phyloP scores from a whole-genome alignment of 306 rosid species.

The Heteromeles arbutifolia region DNA sequence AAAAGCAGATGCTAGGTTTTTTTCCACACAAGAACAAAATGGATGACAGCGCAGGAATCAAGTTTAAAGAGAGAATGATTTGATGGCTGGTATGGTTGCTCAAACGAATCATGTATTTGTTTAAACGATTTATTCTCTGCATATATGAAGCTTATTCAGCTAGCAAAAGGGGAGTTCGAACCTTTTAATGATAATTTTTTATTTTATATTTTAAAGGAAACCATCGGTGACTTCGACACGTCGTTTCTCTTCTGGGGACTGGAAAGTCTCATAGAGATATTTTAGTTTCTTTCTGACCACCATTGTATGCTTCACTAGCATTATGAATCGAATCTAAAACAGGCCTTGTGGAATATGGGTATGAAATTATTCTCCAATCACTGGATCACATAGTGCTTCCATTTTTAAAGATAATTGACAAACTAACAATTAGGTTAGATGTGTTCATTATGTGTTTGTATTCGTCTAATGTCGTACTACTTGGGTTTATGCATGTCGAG shows the following conservation, averaged over 20 bases:
- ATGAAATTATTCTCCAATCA: no score
- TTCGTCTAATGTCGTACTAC: no score
- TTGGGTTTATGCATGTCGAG: no score
- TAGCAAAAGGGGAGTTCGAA: background rate
- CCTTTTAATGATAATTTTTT: background rate
- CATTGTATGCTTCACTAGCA: rapidly evolving
- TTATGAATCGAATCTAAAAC: no score
- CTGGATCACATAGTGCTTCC: no score
- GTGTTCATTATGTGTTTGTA: background rate
- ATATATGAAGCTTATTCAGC: background rate
- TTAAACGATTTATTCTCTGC: background rate
- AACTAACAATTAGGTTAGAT: background rate
- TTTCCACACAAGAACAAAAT: background rate
- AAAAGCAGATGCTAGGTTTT: background rate
- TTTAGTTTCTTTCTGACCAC: rapidly evolving
- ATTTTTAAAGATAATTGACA: background rate
- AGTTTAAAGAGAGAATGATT: background rate
- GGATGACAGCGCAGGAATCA: conserved; percentile 7
- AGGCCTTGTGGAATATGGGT: no score
- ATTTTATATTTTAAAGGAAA: no score
- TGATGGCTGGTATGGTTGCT: background rate
- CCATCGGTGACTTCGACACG: no score
- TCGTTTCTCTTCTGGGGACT: rapidly evolving
- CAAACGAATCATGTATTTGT: background rate
- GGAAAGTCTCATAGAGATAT: rapidly evolving